These are phyloP conservation scores for Orbilia brochopaga DNA, from an alignment of 2,329 filamentous ascomycete species.

Conservation along the genomic window DNA sequence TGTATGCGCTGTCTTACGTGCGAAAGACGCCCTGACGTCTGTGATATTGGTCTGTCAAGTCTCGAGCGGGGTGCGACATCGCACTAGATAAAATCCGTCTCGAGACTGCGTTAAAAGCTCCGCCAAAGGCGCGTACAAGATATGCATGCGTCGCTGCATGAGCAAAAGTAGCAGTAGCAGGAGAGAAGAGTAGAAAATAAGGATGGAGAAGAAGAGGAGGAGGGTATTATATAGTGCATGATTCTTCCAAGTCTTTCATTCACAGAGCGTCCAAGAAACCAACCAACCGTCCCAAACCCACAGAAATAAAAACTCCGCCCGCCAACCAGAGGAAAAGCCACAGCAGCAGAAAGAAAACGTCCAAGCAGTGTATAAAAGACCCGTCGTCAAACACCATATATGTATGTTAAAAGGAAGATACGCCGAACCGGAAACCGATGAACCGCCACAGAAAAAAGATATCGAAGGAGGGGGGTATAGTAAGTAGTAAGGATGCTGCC, in stretches of 20 bases:
- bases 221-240: conserved; percentile 36
- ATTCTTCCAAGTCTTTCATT: conserved; percentile 51
- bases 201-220: conserved; percentile 47
- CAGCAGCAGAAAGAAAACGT: conserved; percentile 3
- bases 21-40: conserved; percentile 23
- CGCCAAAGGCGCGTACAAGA: neutral
- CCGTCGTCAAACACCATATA: conserved; percentile 49
- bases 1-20: conserved; percentile 36
- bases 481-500: conserved; percentile 18
- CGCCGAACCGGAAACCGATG: conserved; percentile 23
- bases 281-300: conserved; percentile 9
- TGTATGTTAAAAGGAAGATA: conserved; percentile 2
- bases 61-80: too few relatives aligned
- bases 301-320: conserved; percentile 40
- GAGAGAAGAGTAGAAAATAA: conserved; percentile 14
- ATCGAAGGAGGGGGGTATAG: conserved; percentile 10
- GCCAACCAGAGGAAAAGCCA: conserved; percentile 10
- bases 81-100: too few relatives aligned
- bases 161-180: conserved; percentile 21
- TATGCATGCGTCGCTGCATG: conserved; percentile 9
- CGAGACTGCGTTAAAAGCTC: too few relatives aligned
- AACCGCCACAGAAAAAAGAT: conserved; percentile 16
- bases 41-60: too few relatives aligned
- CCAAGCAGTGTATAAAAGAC: conserved; percentile 41
- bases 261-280: conserved; percentile 22